Evolutionary conservation across 2,329 filamentous ascomycete species (phyloP), one percentile per base, ranked within the genome.

Genomic region (Sporothrix curviconia): DNA sequence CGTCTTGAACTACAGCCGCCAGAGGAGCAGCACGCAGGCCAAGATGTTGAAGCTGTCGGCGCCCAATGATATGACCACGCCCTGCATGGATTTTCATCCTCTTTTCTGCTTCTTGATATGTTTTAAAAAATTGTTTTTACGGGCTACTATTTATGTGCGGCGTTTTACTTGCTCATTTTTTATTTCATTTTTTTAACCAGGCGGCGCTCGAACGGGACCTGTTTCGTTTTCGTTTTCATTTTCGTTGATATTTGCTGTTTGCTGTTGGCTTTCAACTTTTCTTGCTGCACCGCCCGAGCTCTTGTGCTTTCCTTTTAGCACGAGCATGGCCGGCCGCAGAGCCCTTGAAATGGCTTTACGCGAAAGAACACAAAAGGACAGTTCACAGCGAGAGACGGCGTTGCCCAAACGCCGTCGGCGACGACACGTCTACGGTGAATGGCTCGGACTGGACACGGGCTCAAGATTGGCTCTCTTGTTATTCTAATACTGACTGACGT

Each of bases 1-100:
- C n/a, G n/a, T n/a, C n/a, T n/a, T n/a, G n/a, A n/a, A n/a, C n/a
- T n/a, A n/a, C n/a, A n/a, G n/a, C n/a, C n/a, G n/a, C n/a, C n/a
- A n/a, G n/a, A n/a, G n/a, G 56, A 58, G 22, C 55, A 56, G 51
- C 59, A 58, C 7, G 44, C 61, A 4, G 57, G 54, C n/a, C 57
- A 56, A 39, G 59, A 59, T 22, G 52, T 61, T 4, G 46, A 50
- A 17, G 30, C 30, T 8, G 30, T 30, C 7, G 14, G 46, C 14
- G 30, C 30, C 11, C 46, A 50, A 17, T 50, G 46, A 49, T 32
- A n/a, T 32, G 43, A 28, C 24, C 19, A 6, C 14, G 7, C 12
- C n/a, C n/a, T n/a, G n/a, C n/a, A n/a, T 25, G 6, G 1, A 15
- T 24, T 5, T 12, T 30, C 6, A 11, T 22, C 43, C 9, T 5